These are phyloP conservation scores for Wallemia ichthyophaga DNA, from an alignment of 1,284 basidiomycete genomes.

Conservation along the genomic window DNA sequence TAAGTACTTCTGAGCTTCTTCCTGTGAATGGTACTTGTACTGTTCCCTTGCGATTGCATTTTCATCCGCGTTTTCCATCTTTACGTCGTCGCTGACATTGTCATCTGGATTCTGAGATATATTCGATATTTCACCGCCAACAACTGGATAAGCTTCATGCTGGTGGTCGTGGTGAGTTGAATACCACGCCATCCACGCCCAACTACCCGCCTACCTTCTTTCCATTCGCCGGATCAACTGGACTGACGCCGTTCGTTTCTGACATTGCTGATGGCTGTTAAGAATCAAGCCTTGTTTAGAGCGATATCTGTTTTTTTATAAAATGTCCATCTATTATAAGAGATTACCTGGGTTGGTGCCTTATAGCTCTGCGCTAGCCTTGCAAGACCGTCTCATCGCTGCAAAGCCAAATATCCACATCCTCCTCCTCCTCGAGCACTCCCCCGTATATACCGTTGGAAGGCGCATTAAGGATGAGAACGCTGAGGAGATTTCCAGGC, in stretches of 20 bases:
- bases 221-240: not conserved
- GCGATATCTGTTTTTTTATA: too few relatives aligned
- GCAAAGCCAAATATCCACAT: conserved; percentile 17
- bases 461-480: conserved; percentile 23
- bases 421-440: conserved; percentile 33
- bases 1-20: conserved; percentile 71
- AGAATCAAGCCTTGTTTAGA: not conserved
- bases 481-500: conserved; percentile 20
- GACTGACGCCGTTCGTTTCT: not conserved
- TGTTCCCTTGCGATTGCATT: conserved; percentile 51
- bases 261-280: not conserved
- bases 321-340: not conserved
- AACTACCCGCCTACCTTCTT: not conserved
- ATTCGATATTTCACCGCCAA: not conserved
- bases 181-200: too few relatives aligned
- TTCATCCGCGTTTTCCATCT: conserved; percentile 39
- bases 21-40: conserved; percentile 41
- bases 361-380: not conserved
- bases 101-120: conserved; percentile 8
- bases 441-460: conserved; percentile 79
- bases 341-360: not conserved
- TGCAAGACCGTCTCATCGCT: not conserved
- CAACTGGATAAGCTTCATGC: not conserved
- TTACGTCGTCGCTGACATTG: conserved; percentile 36
- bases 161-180: not conserved